Conservation (phyloP, 176 grass and related monocot genomes). For the Hsuehochloa calcarea region DNA sequence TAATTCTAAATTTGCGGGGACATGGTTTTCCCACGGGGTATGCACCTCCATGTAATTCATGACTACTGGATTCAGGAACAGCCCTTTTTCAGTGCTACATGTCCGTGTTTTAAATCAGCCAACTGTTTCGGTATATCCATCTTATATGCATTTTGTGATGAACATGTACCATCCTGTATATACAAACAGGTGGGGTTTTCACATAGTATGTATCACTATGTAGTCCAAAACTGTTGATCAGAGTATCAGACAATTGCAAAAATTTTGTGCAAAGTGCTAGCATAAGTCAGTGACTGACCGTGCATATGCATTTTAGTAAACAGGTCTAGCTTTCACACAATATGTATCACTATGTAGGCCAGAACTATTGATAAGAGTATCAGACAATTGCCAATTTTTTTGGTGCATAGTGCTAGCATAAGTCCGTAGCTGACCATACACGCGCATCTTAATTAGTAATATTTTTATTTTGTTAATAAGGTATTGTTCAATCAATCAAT, state of each 20-base stretch:
- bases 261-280: background rate
- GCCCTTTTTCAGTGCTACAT: background rate
- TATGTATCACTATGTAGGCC: too few species aligned
- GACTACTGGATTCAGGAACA: background rate
- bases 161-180: background rate
- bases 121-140: background rate
- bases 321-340: too few species aligned
- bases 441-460: background rate
- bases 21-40: background rate
- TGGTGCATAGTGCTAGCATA: too few species aligned
- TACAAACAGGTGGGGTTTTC: background rate
- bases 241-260: background rate
- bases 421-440: too few species aligned
- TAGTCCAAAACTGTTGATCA: background rate
- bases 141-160: too few species aligned
- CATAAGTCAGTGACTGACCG: background rate
- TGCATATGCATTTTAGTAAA: background rate
- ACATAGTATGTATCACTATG: slow-evolving; percentile 4
- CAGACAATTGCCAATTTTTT: too few species aligned
- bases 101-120: background rate
- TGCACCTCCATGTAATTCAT: background rate
- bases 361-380: too few species aligned
- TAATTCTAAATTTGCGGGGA: background rate
- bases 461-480: background rate
- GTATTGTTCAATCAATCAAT: background rate